Conservation (phyloP, 257 asterid species). For the Petunia secreta region DNA sequence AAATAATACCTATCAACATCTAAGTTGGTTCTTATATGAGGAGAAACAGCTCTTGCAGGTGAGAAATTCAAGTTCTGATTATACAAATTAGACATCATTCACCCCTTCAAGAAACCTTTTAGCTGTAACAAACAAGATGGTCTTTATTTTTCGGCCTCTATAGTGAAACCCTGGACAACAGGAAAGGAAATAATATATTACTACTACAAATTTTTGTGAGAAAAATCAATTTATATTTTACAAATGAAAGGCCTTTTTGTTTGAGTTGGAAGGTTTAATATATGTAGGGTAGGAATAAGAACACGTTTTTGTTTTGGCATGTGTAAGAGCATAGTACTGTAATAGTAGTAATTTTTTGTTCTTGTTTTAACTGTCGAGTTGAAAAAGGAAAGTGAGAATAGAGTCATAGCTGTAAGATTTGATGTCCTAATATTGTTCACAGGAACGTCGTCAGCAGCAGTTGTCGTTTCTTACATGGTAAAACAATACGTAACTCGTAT, state of each 20-base stretch:
- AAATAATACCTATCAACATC: constrained; percentile 53
- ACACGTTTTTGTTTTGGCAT: constrained; percentile 32
- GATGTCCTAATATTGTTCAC: not conserved
- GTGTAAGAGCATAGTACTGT: not conserved
- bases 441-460: not conserved
- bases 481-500: not conserved
- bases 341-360: not conserved
- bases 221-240: not conserved
- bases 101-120: not conserved
- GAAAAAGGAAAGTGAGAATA: not conserved
- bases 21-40: constrained; percentile 34
- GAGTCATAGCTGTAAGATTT: not conserved
- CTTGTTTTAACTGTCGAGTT: not conserved
- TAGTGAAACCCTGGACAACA: not conserved
- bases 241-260: constrained; percentile 20
- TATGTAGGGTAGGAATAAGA: constrained; percentile 42
- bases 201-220: too few relatives aligned
- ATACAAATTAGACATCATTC: constrained; percentile 72
- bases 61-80: constrained; percentile 65
- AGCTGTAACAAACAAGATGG: not conserved
- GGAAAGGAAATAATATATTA: not conserved
- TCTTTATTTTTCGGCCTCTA: constrained; percentile 18
- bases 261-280: constrained; percentile 27
- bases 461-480: not conserved
- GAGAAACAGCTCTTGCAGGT: constrained; percentile 77